Conservation (phyloP, 2,329 filamentous ascomycete species). For the Thelonectria rubi region DNA sequence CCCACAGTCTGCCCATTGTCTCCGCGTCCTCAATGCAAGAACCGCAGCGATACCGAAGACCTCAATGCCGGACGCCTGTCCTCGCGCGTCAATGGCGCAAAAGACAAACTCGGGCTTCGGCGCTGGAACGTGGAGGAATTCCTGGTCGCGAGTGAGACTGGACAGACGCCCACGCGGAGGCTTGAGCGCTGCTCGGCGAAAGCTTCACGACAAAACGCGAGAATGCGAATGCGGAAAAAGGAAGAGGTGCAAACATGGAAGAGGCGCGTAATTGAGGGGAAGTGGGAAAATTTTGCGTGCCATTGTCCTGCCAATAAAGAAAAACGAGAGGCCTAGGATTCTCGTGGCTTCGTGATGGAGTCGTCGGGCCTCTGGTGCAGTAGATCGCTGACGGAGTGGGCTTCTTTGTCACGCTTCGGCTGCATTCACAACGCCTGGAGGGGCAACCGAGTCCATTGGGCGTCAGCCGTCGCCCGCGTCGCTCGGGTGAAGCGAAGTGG, state of each 20-base stretch:
- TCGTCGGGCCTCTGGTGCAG: slow-evolving; percentile 30
- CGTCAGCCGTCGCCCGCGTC: slow-evolving; percentile 26
- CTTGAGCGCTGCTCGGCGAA: slow-evolving; percentile 7
- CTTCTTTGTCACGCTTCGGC: slow-evolving; percentile 18
- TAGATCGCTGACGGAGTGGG: slow-evolving; percentile 27
- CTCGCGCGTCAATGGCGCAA: slow-evolving; percentile 2
- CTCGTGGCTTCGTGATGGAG: slow-evolving; percentile 27
- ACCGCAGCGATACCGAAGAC: neutral
- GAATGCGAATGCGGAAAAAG: slow-evolving; percentile 20
- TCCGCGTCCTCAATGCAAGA: slow-evolving; percentile 14
- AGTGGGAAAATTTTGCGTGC: slow-evolving; percentile 27
- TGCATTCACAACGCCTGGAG: slow-evolving; percentile 20
- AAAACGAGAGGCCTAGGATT: slow-evolving; percentile 28
- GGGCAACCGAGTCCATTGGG: slow-evolving; percentile 35
- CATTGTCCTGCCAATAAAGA: slow-evolving; percentile 32
- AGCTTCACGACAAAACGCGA: slow-evolving; percentile 28
- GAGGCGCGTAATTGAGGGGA: slow-evolving; percentile 28
- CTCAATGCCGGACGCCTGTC: too few relatives aligned
- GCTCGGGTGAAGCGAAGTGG: slow-evolving; percentile 36
- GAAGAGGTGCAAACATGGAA: slow-evolving; percentile 16
- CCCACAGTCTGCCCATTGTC: slow-evolving; percentile 14
- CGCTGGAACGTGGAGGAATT: slow-evolving; percentile 18
- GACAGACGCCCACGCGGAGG: slow-evolving; percentile 29
- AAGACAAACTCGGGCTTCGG: slow-evolving; percentile 21
- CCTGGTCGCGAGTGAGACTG: slow-evolving; percentile 15